Evolutionary conservation across 805 yeast genomes (phyloP).

Genomic region (Starmerella tilneyi): DNA sequence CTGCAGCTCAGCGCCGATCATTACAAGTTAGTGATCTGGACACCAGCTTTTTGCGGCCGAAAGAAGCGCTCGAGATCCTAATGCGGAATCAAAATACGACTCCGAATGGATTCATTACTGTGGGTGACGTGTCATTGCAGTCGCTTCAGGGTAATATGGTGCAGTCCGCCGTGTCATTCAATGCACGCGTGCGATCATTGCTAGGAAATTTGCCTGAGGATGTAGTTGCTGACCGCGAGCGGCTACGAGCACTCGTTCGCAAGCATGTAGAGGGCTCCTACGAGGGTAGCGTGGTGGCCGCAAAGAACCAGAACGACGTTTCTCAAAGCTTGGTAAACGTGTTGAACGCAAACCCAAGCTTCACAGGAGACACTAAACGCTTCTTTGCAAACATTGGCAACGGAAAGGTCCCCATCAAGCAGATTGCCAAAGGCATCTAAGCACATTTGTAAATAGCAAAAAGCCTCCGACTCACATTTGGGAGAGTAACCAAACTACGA

Average conservation of each 20-base stretch:
- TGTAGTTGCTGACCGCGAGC: slow-evolving; percentile 8
- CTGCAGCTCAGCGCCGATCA: not conserved
- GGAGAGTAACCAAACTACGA: no score
- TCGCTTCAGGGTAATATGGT: slow-evolving; percentile 14
- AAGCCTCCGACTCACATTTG: no score
- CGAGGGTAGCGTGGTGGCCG: slow-evolving; percentile 2
- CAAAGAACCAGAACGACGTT: not conserved
- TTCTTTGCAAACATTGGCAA: slow-evolving; percentile 20
- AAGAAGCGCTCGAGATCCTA: slow-evolving; percentile 20
- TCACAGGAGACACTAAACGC: slow-evolving; percentile 10
- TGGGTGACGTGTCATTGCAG: slow-evolving; percentile 16
- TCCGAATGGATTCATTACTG: slow-evolving; percentile 16
- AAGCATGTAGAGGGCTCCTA: slow-evolving; percentile 16
- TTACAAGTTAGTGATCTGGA: slow-evolving; percentile 1
- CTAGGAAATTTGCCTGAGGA: slow-evolving; percentile 12
- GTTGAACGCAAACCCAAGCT: slow-evolving; percentile 15
- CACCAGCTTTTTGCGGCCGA: slow-evolving; percentile 9
- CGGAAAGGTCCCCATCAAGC: slow-evolving; percentile 20
- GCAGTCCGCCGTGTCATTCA: slow-evolving; percentile 17
- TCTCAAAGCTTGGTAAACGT: slow-evolving; percentile 12
- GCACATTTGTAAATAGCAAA: not conserved
- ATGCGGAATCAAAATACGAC: slow-evolving; percentile 16
- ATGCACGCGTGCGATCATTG: slow-evolving; percentile 23
- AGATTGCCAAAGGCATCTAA: slow-evolving; percentile 12
- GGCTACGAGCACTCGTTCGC: slow-evolving; percentile 7